These are phyloP conservation scores for Helianthus annuus DNA, from an alignment of 129 eudicot genomes.

Conservation along the genomic window HanXRQr2.0-SUNRISE NC_035438.2:129016889-129017388, in stretches of 20 bases:
- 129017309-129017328: too few species aligned
- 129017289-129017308: not conserved
- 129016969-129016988: slow-evolving; percentile 48
- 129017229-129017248: too few species aligned
- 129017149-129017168: slow-evolving; percentile 6
- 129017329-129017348: too few species aligned
- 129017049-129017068: slow-evolving; percentile 81
- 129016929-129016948: not conserved
- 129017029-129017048: slow-evolving; percentile 83
- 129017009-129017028: slow-evolving; percentile 71
- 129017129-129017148: slow-evolving; percentile 22
- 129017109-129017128: slow-evolving; percentile 82
- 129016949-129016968: not conserved
- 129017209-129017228: too few species aligned
- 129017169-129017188: slow-evolving; percentile 1
- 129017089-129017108: slow-evolving; percentile 81
- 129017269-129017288: not conserved
- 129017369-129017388: too few species aligned
- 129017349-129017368: too few species aligned
- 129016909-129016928: not conserved
- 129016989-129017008: slow-evolving; percentile 60
- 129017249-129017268: not conserved
- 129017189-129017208: not conserved
- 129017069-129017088: slow-evolving; percentile 91
- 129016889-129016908: not conserved